Evolutionary conservation across 177 flowering plant species (phyloP).

Genomic region (Vitis hybrid): DNA sequence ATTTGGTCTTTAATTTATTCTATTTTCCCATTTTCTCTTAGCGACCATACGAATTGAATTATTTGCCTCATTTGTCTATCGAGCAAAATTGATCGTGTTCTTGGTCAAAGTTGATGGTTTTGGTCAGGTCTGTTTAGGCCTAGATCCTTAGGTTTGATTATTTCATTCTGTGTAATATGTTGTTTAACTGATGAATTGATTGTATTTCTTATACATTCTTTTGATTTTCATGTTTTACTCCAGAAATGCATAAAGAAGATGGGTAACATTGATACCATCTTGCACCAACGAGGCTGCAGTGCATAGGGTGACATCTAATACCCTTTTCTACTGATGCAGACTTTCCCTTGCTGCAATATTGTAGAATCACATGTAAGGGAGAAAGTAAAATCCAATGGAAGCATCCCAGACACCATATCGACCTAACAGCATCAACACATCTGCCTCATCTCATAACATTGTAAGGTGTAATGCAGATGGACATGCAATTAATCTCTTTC

Average conservation of each 20-base stretch:
- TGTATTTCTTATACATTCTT: not conserved
- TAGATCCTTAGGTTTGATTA: not conserved
- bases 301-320: not conserved
- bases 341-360: constrained; percentile 1
- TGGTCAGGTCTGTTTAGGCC: too few species aligned
- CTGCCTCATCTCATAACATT: constrained; percentile 21
- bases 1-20: too few species aligned
- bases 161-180: not conserved
- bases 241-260: not conserved
- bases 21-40: too few species aligned
- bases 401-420: constrained; percentile 25
- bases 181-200: not conserved
- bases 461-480: constrained; percentile 31
- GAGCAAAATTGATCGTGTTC: too few species aligned
- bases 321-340: constrained; percentile 17
- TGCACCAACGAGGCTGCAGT: not conserved
- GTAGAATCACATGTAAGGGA: not conserved
- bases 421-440: constrained; percentile 17
- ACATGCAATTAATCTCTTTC: constrained; percentile 23
- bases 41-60: too few species aligned
- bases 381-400: constrained; percentile 35
- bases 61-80: too few species aligned
- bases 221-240: constrained; percentile 9
- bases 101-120: too few species aligned
- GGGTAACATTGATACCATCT: not conserved